Evolutionary conservation across 1,284 basidiomycete species (phyloP).

Genomic region (Cryptococcus sp.): DNA sequence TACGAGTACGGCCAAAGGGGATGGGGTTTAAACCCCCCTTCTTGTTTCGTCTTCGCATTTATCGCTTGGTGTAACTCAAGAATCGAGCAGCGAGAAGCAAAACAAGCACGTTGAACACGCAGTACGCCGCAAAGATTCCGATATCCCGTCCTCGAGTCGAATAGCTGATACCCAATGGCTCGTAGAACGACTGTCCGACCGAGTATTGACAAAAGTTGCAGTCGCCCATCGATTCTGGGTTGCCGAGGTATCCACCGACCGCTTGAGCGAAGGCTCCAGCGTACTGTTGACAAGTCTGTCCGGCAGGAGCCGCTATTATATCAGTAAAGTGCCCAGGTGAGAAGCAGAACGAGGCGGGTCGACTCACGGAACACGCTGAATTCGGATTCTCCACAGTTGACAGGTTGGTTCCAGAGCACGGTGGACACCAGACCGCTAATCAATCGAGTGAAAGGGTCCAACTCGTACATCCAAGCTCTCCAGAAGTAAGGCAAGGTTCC

Average conservation of each 20-base stretch:
- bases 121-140: conserved; percentile 13
- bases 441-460: conserved; percentile 64
- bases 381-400: conserved; percentile 63
- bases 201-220: conserved; percentile 46
- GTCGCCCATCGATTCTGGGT: conserved; percentile 49
- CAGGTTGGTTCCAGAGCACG: conserved; percentile 66
- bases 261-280: conserved; percentile 59
- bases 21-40: neutral
- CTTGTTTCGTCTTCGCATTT: neutral
- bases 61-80: conserved; percentile 48
- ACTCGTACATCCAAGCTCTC: conserved; percentile 66
- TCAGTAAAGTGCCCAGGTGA: conserved; percentile 13
- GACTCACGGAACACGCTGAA: conserved; percentile 57
- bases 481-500: conserved; percentile 62
- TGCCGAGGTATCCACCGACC: conserved; percentile 72
- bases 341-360: neutral
- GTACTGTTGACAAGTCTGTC: conserved; percentile 68
- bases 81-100: conserved; percentile 70
- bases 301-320: conserved; percentile 62
- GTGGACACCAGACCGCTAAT: conserved; percentile 66
- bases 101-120: conserved; percentile 64
- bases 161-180: conserved; percentile 60
- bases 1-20: neutral
- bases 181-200: conserved; percentile 30
- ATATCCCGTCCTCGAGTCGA: conserved; percentile 33